Conservation (phyloP, 306 rosid species). For the Phaseolus lunatus region DNA sequence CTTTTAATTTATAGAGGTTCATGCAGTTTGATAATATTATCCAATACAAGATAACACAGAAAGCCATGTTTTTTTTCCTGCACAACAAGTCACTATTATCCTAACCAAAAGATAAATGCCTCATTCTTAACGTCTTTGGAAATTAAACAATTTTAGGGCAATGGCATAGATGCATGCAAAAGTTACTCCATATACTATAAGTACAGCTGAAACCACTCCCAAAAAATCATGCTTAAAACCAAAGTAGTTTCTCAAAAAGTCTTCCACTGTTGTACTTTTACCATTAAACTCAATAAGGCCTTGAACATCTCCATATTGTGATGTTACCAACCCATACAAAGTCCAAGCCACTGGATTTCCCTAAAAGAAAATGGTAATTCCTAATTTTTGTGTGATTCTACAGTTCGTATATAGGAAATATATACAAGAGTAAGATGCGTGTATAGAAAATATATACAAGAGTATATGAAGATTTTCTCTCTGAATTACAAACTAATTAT, state of each 20-base stretch:
- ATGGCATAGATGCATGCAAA: conserved; percentile 42
- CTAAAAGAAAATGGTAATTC: too few relatives aligned
- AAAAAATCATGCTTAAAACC: conserved; percentile 44
- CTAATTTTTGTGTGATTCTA: too few relatives aligned
- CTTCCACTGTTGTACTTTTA: conserved; percentile 31
- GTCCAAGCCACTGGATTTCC: conserved; percentile 55
- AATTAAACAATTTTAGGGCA: conserved; percentile 38
- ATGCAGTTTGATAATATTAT: neutral
- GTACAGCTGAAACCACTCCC: conserved; percentile 39
- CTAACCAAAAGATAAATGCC: neutral
- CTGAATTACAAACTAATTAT: too few relatives aligned
- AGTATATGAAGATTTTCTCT: too few relatives aligned
- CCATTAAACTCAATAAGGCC: neutral
- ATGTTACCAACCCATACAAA: conserved; percentile 57
- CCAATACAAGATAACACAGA: neutral
- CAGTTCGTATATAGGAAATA: too few relatives aligned
- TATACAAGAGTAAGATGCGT: too few relatives aligned
- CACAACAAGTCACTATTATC: neutral
- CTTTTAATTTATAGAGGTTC: too few relatives aligned
- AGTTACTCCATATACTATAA: conserved; percentile 24
- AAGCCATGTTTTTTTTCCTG: neutral
- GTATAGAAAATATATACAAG: too few relatives aligned
- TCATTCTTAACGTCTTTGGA: conserved; percentile 41
- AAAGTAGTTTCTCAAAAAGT: conserved; percentile 41
- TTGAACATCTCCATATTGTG: conserved; percentile 57